Conservation (phyloP, 2,329 filamentous ascomycete species). For the Colletotrichum endophyticum region DNA sequence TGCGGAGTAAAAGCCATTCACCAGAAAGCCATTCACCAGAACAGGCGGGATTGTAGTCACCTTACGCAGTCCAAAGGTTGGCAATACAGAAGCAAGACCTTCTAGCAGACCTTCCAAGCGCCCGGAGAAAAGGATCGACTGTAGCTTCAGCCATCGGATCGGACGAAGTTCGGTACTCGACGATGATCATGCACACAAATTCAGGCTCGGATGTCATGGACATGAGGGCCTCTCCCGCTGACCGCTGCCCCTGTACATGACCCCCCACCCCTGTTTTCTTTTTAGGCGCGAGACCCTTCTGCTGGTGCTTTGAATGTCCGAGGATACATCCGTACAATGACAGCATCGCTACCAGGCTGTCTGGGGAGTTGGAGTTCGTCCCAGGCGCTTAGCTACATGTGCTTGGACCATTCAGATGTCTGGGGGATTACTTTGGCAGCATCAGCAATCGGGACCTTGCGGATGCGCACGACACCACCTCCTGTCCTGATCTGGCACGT, state of each 20-base stretch:
- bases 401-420: not conserved
- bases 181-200: not conserved
- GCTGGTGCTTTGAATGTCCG: not conserved
- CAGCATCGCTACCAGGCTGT: not conserved
- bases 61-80: not conserved
- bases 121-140: not conserved
- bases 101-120: not conserved
- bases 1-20: not conserved
- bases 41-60: not conserved
- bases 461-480: not conserved
- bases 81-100: not conserved
- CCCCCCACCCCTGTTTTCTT: not conserved
- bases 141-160: not conserved
- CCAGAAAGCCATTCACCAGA: not conserved
- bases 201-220: not conserved
- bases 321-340: not conserved
- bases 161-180: not conserved
- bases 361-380: not conserved
- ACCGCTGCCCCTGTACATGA: not conserved
- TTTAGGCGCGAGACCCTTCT: not conserved
- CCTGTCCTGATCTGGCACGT: not conserved
- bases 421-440: not conserved
- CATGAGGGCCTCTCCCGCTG: not conserved
- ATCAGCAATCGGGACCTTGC: not conserved
- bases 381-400: not conserved